These are phyloP conservation scores for Rhodotorula sp. DNA, from an alignment of 1,284 basidiomycete species.

Conservation along the genomic window DNA sequence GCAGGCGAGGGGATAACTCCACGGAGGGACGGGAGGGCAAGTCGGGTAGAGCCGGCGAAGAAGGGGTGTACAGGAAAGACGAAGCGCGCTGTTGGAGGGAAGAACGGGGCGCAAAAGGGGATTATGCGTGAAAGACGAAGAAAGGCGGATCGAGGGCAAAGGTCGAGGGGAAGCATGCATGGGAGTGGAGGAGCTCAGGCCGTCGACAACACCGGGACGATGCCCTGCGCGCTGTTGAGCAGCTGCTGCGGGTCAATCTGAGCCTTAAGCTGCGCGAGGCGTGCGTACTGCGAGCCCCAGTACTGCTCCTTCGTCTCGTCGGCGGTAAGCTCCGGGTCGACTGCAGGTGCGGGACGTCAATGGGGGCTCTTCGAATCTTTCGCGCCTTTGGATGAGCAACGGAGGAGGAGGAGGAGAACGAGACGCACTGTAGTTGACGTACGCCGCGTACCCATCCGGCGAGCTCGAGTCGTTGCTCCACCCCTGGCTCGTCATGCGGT, in stretches of 20 bases:
- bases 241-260: conserved; percentile 30
- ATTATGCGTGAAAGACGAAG: neutral
- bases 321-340: conserved; percentile 27
- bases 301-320: conserved; percentile 30
- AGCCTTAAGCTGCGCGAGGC: conserved; percentile 22
- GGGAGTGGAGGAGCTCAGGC: neutral
- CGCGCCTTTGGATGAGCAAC: too few relatives aligned
- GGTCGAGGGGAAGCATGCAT: neutral
- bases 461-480: conserved; percentile 14
- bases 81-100: neutral
- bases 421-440: conserved; percentile 39
- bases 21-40: neutral
- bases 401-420: too few relatives aligned
- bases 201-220: conserved; percentile 1
- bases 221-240: conserved; percentile 34
- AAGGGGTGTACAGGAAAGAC: neutral
- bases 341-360: conserved; percentile 11
- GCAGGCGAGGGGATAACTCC: neutral
- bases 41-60: too few relatives aligned
- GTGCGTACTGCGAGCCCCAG: conserved; percentile 38
- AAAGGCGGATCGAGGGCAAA: neutral
- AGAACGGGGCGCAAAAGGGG: neutral
- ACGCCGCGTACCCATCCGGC: conserved; percentile 24
- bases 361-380: too few relatives aligned
- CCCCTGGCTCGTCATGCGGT: conserved; percentile 27